Evolutionary conservation across 192 early-diverging fungal species (phyloP).

Genomic region (Gryganskiella cystojenkinii): DNA sequence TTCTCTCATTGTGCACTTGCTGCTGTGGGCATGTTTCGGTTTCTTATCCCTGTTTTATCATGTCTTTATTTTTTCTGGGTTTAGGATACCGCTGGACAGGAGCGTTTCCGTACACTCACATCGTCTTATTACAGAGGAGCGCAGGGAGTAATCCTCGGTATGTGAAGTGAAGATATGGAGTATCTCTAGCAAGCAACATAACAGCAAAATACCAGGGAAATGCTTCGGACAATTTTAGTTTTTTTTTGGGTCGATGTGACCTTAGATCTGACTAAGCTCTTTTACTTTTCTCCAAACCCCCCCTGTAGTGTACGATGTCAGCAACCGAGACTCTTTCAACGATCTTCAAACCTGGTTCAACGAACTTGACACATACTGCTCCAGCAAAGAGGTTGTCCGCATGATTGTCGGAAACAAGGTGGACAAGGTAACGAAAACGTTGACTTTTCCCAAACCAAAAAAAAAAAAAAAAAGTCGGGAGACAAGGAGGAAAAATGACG

Average conservation of each 20-base stretch:
- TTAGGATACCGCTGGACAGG: constrained; percentile 99
- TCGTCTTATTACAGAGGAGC: constrained; percentile 98
- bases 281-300: neutral
- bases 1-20: neutral
- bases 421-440: constrained; percentile 78
- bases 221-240: too few species aligned
- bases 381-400: constrained; percentile 88
- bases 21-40: neutral
- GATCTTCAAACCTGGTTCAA: constrained; percentile 95
- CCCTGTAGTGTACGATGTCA: constrained; percentile 95
- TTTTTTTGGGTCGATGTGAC: neutral
- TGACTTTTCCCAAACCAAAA: neutral
- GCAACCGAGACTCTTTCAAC: constrained; percentile 92
- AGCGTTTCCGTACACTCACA: constrained; percentile 97
- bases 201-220: too few species aligned
- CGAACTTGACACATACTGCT: constrained; percentile 94
- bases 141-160: constrained; percentile 96
- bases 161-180: too few species aligned
- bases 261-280: neutral
- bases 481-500: constrained; percentile 8
- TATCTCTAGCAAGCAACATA: too few species aligned
- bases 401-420: constrained; percentile 99
- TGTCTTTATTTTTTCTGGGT: neutral
- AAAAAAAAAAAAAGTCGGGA: neutral
- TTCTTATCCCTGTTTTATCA: neutral